Evolutionary conservation across 306 rosid species (phyloP).

Genomic region (Datisca glomerata): DNA sequence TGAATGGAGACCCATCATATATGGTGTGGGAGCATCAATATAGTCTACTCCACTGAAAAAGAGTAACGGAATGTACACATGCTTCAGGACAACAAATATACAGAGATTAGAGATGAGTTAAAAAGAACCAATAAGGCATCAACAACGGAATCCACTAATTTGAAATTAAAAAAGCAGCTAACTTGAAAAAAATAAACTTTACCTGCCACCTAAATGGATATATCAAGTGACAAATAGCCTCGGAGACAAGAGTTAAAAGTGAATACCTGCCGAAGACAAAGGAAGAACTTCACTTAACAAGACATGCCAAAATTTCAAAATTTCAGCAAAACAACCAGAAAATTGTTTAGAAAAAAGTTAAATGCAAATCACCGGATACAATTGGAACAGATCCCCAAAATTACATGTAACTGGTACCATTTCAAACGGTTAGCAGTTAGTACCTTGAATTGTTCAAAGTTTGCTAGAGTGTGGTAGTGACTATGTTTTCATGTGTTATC

Average conservation of each 20-base stretch:
- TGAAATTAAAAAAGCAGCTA: neutral
- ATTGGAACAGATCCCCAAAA: no score
- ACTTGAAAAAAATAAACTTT: constrained; percentile 16
- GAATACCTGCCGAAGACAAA: constrained; percentile 65
- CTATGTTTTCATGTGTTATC: no score
- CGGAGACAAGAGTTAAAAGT: constrained; percentile 80
- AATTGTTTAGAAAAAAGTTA: no score
- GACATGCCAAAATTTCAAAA: neutral
- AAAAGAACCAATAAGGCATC: constrained; percentile 12
- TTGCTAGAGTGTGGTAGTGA: no score
- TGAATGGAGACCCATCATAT: constrained; percentile 99
- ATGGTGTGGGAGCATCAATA: constrained; percentile 97
- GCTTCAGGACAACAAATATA: constrained; percentile 65
- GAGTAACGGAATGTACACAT: constrained; percentile 97
- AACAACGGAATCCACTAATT: neutral
- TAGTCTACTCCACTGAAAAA: constrained; percentile 99
- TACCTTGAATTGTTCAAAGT: no score
- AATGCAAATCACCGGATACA: neutral
- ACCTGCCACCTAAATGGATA: constrained; percentile 99
- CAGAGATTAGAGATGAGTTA: constrained; percentile 30
- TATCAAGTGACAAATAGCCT: constrained; percentile 92
- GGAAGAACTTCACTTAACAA: neutral
- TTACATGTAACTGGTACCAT: no score
- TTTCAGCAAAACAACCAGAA: neutral
- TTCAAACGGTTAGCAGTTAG: no score